A percentile compares a stretch with the other conserved stretches of the same genome.
Evolutionary conservation across 2,329 filamentous ascomycete species (phyloP).

Genomic region (Xylariaceae sp.): DNA sequence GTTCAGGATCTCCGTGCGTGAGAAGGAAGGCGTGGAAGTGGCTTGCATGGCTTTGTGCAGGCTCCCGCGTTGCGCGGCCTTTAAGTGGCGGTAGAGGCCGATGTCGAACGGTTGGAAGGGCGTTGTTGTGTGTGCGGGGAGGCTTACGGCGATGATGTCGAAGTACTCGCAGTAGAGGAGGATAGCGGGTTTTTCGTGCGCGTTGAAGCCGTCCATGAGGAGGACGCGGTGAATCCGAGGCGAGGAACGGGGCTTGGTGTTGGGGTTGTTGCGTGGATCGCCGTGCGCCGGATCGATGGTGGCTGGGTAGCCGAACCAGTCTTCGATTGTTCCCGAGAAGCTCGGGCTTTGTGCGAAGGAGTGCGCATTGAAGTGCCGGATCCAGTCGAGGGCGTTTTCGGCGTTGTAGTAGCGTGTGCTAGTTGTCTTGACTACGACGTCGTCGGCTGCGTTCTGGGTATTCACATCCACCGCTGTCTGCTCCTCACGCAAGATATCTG

Average conservation of each 20-base stretch:
- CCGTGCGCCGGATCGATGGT: neutral
- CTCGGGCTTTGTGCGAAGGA: neutral
- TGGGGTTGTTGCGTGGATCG: neutral
- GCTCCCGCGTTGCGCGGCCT: neutral
- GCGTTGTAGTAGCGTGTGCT: neutral
- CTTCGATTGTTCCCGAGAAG: neutral
- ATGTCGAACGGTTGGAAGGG: neutral
- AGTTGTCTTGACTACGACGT: neutral
- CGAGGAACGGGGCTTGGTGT: neutral
- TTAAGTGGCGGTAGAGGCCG: neutral
- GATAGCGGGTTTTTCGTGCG: neutral
- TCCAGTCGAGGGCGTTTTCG: neutral
- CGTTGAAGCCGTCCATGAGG: neutral
- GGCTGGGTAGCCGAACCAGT: neutral
- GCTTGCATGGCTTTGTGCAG: neutral
- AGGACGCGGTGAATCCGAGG: neutral
- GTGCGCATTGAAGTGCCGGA: neutral
- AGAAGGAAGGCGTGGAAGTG: too few species aligned
- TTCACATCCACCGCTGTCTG: neutral
- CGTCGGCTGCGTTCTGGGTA: neutral
- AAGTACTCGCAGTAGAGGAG: neutral
- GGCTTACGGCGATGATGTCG: neutral
- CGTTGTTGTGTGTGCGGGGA: neutral
- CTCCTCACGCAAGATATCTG: neutral
- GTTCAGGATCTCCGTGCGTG: neutral